These are phyloP conservation scores for Claviceps fusiformis DNA, from an alignment of 2,329 filamentous ascomycete genomes.

Conservation along the genomic window DNA sequence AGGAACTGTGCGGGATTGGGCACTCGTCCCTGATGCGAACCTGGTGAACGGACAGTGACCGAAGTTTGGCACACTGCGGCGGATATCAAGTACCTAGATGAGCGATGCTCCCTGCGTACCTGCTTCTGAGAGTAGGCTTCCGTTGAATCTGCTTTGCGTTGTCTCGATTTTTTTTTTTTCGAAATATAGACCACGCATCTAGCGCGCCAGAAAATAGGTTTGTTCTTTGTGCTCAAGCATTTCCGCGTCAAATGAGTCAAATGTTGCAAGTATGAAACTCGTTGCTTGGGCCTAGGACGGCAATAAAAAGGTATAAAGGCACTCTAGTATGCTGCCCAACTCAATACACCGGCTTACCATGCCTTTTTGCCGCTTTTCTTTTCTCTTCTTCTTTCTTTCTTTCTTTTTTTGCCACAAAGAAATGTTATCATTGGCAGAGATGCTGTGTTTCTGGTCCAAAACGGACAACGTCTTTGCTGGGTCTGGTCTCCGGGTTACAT, in stretches of 20 bases:
- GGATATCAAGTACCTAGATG: not conserved
- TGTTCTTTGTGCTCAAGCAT: not conserved
- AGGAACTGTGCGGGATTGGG: slow-evolving; percentile 76
- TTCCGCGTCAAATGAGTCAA: not conserved
- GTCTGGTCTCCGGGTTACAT: not conserved
- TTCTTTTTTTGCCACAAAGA: not conserved
- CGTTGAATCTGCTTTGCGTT: no score
- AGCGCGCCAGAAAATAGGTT: no score
- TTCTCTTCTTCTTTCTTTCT: no score
- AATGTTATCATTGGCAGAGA: not conserved
- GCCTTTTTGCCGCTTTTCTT: not conserved
- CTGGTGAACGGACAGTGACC: slow-evolving; percentile 26
- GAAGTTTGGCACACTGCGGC: not conserved
- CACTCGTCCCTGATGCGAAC: slow-evolving; percentile 25
- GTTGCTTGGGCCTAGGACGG: not conserved
- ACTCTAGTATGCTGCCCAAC: not conserved
- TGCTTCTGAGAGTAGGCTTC: not conserved
- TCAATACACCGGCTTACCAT: not conserved
- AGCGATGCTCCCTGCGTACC: not conserved
- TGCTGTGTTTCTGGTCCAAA: not conserved
- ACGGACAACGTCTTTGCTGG: not conserved
- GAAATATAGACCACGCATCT: no score
- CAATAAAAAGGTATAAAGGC: not conserved
- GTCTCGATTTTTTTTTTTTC: no score
- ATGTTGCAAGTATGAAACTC: not conserved